These are phyloP conservation scores for Hypoxylon fragiforme DNA, from an alignment of 495 filamentous ascomycete genomes.

Conservation along the genomic window DNA sequence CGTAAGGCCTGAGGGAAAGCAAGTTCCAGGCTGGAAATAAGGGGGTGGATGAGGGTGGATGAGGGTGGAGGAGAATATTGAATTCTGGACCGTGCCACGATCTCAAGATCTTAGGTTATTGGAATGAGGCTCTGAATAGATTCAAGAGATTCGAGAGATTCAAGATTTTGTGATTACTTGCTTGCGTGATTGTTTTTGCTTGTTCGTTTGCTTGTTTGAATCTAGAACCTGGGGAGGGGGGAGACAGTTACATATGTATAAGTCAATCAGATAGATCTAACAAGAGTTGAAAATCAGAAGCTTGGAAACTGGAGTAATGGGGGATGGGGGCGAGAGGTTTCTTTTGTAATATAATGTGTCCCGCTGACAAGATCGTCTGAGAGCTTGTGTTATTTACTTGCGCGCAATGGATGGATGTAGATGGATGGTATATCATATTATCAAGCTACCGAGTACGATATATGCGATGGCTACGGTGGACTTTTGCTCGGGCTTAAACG, in stretches of 20 bases:
- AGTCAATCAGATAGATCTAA: too few relatives aligned
- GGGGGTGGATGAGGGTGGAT: too few relatives aligned
- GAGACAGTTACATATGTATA: background rate
- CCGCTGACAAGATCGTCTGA: conserved; percentile 26
- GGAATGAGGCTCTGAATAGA: conserved; percentile 18
- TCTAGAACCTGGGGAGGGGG: too few relatives aligned
- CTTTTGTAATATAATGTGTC: conserved; percentile 34
- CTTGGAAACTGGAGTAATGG: conserved; percentile 11
- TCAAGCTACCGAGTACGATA: too few relatives aligned
- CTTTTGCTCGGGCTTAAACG: conserved; percentile 39
- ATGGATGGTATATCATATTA: too few relatives aligned
- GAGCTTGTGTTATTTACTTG: conserved; percentile 16
- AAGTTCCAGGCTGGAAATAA: too few relatives aligned
- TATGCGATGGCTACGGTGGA: conserved; percentile 29
- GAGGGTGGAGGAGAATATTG: conserved; percentile 3
- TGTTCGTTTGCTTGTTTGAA: too few relatives aligned
- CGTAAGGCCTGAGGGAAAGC: conserved; percentile 21
- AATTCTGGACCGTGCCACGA: conserved; percentile 31
- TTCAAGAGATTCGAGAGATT: conserved; percentile 2
- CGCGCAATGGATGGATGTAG: too few relatives aligned
- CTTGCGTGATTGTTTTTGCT: conserved; percentile 1
- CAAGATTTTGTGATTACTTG: background rate
- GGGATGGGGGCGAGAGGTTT: conserved; percentile 29
- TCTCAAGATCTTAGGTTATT: conserved; percentile 25
- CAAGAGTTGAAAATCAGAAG: conserved; percentile 4